Percentiles rank a stretch among this genome's conserved stretches.
Evolutionary conservation across 305 asterid species (phyloP).

Genomic region (Solanum chacoense): DNA sequence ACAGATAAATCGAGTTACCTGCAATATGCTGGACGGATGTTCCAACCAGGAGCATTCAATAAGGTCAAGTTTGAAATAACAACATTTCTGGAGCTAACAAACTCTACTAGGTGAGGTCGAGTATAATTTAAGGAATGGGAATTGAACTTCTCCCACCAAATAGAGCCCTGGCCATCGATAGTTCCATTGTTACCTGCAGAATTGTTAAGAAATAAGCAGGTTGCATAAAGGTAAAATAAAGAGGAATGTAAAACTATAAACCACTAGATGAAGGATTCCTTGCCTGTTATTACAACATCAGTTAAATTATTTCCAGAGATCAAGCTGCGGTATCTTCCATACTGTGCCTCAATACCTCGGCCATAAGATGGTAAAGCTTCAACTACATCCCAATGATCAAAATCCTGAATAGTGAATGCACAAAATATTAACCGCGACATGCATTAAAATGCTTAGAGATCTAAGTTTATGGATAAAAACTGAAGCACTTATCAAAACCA

Average conservation of each 20-base stretch:
- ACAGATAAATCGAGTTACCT: slow-evolving; percentile 35
- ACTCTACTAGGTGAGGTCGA: slow-evolving; percentile 80
- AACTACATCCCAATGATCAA: slow-evolving; percentile 63
- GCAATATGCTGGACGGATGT: slow-evolving; percentile 82
- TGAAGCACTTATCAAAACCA: neutral
- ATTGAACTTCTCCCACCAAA: slow-evolving; percentile 79
- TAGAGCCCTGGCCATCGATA: slow-evolving; percentile 86
- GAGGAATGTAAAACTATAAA: neutral
- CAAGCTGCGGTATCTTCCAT: slow-evolving; percentile 79
- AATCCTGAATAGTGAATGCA: slow-evolving; percentile 39
- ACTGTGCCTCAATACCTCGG: slow-evolving; percentile 71
- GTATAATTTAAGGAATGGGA: slow-evolving; percentile 67
- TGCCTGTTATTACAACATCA: slow-evolving; percentile 94
- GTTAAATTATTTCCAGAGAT: slow-evolving; percentile 63
- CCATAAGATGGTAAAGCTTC: slow-evolving; percentile 94
- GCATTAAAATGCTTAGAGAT: neutral
- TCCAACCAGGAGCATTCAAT: slow-evolving; percentile 87
- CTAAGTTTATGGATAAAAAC: neutral
- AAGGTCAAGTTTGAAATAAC: slow-evolving; percentile 86
- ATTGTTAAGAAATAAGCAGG: slow-evolving; percentile 1
- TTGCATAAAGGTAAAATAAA: neutral
- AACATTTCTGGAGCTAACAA: slow-evolving; percentile 48
- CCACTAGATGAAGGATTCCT: neutral
- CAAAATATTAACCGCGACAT: neutral
- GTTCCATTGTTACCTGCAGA: slow-evolving; percentile 86